phyloP scores from a whole-genome alignment of 805 yeast species.

The Kazachstania viticola region DNA sequence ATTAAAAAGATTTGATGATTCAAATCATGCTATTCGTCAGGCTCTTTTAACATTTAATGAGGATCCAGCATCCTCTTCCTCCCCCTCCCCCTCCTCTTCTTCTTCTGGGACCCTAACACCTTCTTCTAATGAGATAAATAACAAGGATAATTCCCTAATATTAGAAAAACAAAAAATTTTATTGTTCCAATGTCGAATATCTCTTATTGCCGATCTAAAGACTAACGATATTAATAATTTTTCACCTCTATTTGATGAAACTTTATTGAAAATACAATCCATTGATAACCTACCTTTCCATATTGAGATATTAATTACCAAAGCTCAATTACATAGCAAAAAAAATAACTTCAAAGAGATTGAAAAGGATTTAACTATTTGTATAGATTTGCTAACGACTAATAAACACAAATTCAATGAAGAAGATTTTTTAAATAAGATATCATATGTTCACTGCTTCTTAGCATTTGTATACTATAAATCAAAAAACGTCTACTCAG shows the following conservation, averaged over 20 bases:
- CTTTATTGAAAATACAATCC: conserved; percentile 6
- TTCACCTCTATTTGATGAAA: conserved; percentile 9
- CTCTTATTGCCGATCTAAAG: conserved; percentile 7
- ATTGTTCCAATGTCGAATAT: conserved; percentile 11
- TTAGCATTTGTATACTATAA: conserved; percentile 8
- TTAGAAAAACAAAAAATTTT: conserved; percentile 3
- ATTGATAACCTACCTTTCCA: conserved; percentile 6
- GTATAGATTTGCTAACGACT: conserved; percentile 8
- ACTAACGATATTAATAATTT: conserved; percentile 3
- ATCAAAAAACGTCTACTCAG: conserved; percentile 1
- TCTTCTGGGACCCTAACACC: too few relatives aligned
- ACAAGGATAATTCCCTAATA: background rate
- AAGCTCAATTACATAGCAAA: conserved; percentile 16
- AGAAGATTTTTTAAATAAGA: conserved; percentile 8
- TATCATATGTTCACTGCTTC: conserved; percentile 8
- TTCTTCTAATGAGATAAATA: background rate
- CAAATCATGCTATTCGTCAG: conserved; percentile 12
- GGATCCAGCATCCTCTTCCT: too few relatives aligned
- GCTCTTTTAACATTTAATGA: conserved; percentile 2
- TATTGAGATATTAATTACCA: conserved; percentile 12
- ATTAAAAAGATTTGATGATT: conserved; percentile 14
- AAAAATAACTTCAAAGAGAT: conserved; percentile 6
- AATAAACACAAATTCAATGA: conserved; percentile 3
- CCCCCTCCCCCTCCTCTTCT: too few relatives aligned
- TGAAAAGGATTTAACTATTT: conserved; percentile 7